Percentiles rank a stretch among this genome's conserved stretches.
phyloP scores from a whole-genome alignment of 495 filamentous ascomycete genomes.

The Cryomyces minteri region DNA sequence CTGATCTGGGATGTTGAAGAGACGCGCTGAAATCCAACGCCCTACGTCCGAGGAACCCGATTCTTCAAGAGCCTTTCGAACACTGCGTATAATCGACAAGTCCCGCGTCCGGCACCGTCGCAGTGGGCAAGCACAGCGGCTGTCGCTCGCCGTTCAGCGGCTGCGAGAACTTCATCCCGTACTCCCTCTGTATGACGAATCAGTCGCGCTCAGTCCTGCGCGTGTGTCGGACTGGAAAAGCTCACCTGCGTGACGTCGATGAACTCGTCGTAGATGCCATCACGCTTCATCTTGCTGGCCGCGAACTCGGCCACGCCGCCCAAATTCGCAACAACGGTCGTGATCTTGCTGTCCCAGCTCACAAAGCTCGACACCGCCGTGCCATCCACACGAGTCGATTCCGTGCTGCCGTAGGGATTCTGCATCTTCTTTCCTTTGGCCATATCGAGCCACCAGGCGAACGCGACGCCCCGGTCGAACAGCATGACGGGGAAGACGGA shows the following conservation, averaged over 20 bases:
- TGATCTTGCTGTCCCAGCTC: conserved; percentile 22
- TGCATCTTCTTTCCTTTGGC: conserved; percentile 22
- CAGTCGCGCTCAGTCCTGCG: background rate
- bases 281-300: conserved; percentile 18
- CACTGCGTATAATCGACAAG: conserved; percentile 13
- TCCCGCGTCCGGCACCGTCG: conserved; percentile 11
- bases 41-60: no score
- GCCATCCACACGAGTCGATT: conserved; percentile 19
- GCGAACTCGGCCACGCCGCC: conserved; percentile 16
- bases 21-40: no score
- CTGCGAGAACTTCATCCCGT: conserved; percentile 12
- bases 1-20: no score
- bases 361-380: conserved; percentile 16
- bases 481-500: conserved; percentile 17
- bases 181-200: conserved; percentile 9
- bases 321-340: conserved; percentile 17
- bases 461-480: conserved; percentile 15
- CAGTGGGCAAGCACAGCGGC: conserved; percentile 14
- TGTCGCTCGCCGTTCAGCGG: conserved; percentile 18
- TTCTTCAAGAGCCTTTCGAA: no score
- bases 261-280: conserved; percentile 15
- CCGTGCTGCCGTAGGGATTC: conserved; percentile 19
- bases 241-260: conserved; percentile 1
- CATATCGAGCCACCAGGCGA: conserved; percentile 25
- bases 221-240: background rate